Base-by-base conservation (phyloP, 305 asterid genomes). In the Fraxinus greggii region DNA sequence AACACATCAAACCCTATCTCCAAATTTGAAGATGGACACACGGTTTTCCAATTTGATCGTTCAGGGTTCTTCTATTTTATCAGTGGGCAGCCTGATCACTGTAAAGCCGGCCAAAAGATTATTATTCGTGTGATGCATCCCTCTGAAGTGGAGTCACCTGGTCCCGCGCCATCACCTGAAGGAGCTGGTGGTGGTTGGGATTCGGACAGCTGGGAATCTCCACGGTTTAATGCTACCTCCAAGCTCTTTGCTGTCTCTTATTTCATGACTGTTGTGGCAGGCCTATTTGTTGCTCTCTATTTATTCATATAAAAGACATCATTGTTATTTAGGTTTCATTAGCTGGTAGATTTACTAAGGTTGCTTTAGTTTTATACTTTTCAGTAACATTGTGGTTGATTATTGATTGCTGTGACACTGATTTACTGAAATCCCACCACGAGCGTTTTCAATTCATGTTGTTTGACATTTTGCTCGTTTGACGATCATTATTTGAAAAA, bases 91-190 rank as follows among this genome's bases (percentile, higher is more conserved):
- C 84, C 87, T 0, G 89, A 82, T 3, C 92, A 94, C 87, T 94
- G 97, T 85, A 82, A 77, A 6, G 78, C 88, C 0, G 97, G 97
- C 75, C 95, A 93, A 33, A 84, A 90, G 85, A 83, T 94, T 21
- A 89, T 91, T 31, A 33, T 94, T 73, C 93, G 91, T 0, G 97
- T 93, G 38, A 87, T 93, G 91, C 98, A 94, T 70, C 92, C 90
- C 0, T 75, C 86, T 0, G 89, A 85, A 23, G 79, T 32, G 7
- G 83, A 77, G 23, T 79, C 86, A 0, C 87, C 92, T 2, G 86
- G 5, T 0, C 29, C 80, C 1, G 85, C 94, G 0, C 90, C 92
- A 0, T 79, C 92, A 26, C 92, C 93, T 10, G 88, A 28, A 31
- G 63, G 74, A 0, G 84, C 17, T 0, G 86, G 81, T 19, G 85